Evolutionary conservation across 2,329 filamentous ascomycete species (phyloP), one percentile per base, ranked within the genome.

Genomic region (Tolypocladium sp.): DNA sequence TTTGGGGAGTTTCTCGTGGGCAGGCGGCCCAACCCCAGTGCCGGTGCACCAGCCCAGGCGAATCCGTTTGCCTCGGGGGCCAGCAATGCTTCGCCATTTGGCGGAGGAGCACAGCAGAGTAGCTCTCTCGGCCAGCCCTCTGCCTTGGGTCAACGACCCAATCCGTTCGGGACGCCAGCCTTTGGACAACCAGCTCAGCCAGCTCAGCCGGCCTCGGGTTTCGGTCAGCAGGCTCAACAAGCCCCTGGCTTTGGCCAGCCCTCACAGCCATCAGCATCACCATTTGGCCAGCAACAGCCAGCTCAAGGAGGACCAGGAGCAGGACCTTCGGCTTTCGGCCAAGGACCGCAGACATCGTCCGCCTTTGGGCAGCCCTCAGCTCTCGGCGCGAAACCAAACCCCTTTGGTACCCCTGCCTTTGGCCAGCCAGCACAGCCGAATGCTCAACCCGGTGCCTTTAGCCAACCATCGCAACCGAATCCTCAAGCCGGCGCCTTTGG

Each of bases 1-100:
- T 77, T 74, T 59, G 77, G 78, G 53, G 70, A 74, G 55, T 83
- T 82, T 61, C 67, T 71, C 0, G 73, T 74, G 12, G 76, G 76
- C 41, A 74, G 68, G 63, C 63, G 69, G 63, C 61, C 69, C 38
- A 64, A 64, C 30, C 64, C 67, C 25, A 60, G 63, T 9, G 63
- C 63, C 40, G 68, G 58, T 63, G 67, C 58, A 20, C 69, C 67
- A 59, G 63, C 57, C 55, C 71, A 65, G 61, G 63, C 66, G 63
- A 80, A 73, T 66, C 71, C 81, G 1, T 83, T 84, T 64, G 75
- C 71, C 25, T 56, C 68, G 17, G 62, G 59, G 51, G 38, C 56
- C 57, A 59, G 61, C 56, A 41, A 62, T n/a, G 55, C 58, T 6
- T 67, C 65, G n/a, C 62, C 72, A 5, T 74, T 76, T 59, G 74